Conservation (phyloP, 2,329 filamentous ascomycete species). For the Orbilia blumenaviensis region DNA sequence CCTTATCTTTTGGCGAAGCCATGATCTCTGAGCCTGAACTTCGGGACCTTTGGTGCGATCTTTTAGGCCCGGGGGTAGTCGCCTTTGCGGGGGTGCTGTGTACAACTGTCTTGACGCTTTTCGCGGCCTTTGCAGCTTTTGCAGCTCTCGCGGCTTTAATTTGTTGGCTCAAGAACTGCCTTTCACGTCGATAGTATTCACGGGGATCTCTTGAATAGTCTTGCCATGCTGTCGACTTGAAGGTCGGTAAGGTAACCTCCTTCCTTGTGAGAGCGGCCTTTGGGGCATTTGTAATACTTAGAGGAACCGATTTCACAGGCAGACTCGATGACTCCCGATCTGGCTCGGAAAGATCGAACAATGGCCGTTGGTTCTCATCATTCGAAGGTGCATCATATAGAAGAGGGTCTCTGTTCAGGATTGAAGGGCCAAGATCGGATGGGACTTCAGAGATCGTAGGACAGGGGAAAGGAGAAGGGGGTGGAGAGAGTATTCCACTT, state of each 20-base stretch:
- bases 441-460: constrained; percentile 39
- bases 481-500: constrained; percentile 43
- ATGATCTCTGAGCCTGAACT: constrained; percentile 37
- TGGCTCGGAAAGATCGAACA: constrained; percentile 25
- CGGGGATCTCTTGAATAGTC: constrained; percentile 36
- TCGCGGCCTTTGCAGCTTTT: constrained; percentile 7
- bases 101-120: background rate
- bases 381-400: constrained; percentile 38
- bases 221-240: constrained; percentile 45
- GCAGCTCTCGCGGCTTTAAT: constrained; percentile 18
- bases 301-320: background rate
- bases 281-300: background rate
- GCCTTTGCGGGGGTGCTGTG: background rate
- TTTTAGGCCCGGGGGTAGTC: constrained; percentile 13
- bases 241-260: constrained; percentile 9
- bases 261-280: background rate
- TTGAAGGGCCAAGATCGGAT: constrained; percentile 38
- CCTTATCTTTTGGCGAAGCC: constrained; percentile 27
- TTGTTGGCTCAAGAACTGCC: constrained; percentile 32
- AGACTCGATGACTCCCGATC: background rate
- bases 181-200: constrained; percentile 40
- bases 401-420: constrained; percentile 42
- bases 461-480: constrained; percentile 34
- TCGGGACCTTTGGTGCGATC: constrained; percentile 34
- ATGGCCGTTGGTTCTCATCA: constrained; percentile 41